Evolutionary conservation across 495 filamentous ascomycete species (phyloP), one percentile per base, ranked within the genome.

Genomic region (Cryomyces antarcticus): DNA sequence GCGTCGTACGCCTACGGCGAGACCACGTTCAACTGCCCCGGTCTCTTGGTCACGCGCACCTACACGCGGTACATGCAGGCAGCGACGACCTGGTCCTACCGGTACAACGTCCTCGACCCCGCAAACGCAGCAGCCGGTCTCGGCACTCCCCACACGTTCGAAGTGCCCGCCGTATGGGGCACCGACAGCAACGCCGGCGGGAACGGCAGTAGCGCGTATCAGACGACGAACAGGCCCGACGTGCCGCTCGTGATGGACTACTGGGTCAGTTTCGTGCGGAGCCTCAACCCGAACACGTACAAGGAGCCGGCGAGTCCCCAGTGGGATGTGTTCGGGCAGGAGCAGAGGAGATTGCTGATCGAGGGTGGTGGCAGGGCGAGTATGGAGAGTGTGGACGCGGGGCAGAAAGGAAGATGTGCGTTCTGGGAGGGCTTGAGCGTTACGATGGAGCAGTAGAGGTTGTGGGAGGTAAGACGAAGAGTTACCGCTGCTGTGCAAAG

Each of bases 231-330:
- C 37, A 43, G 37, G 6, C 36, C 43, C 11, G 34, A 41, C 24
- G 37, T 49, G 7, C 47, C 47, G 13, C 27, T 49, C 17, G 47
- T 49, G 28, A 46, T 46, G 46, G 28, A 28, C 12, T 49, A 49
- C 39, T 49, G 47, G 47, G 42, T 46, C 43, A 46, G 44, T 43
- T 49, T 49, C 38, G 44, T 49, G 37, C 5, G 33, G 36, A 29
- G 28, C 7, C 35, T 49, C 4, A 29, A 49, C 31, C 47, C 47
- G 30, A 49, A 49, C 35, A 42, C 38, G 6, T 31, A 42, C 28
- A 46, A 42, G 31, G 31, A 31, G 10, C 36, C 42, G 6, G 31
- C 4, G 10, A 43, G 43, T 6, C 43, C 47, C 3, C 7, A 41
- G 13, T 49, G 47, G 47, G n/a, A 46, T 24, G 35, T 7, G n/a